phyloP scores from a whole-genome alignment of 2,329 filamentous ascomycete species.

The Ophiostoma ulmi region DNA sequence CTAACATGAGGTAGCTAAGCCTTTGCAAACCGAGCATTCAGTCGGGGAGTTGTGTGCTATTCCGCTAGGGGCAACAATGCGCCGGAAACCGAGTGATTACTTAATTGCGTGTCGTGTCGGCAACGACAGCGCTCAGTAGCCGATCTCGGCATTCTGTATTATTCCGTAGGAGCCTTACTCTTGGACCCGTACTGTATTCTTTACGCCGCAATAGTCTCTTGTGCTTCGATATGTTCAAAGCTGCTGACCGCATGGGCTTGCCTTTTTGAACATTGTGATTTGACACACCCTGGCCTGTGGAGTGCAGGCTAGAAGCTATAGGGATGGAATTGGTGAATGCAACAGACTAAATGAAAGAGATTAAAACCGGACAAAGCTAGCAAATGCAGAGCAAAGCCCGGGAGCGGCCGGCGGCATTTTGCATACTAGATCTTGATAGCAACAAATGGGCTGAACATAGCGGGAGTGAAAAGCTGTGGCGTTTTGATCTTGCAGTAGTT shows the following conservation, averaged over 20 bases:
- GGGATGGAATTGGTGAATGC: neutral
- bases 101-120: neutral
- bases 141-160: neutral
- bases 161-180: neutral
- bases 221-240: neutral
- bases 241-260: neutral
- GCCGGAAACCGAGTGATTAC: neutral
- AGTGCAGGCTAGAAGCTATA: neutral
- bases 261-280: neutral
- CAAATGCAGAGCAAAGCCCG: neutral
- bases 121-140: neutral
- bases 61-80: neutral
- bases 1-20: neutral
- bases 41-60: neutral
- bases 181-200: neutral
- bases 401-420: conserved; percentile 5
- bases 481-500: neutral
- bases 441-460: neutral
- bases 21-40: neutral
- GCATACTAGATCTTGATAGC: neutral
- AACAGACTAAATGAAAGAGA: neutral
- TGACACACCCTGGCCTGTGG: neutral
- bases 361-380: neutral
- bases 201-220: neutral
- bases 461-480: neutral